These are phyloP conservation scores for Hymenoscyphus repandus DNA, from an alignment of 2,329 filamentous ascomycete genomes.

Conservation along the genomic window DNA sequence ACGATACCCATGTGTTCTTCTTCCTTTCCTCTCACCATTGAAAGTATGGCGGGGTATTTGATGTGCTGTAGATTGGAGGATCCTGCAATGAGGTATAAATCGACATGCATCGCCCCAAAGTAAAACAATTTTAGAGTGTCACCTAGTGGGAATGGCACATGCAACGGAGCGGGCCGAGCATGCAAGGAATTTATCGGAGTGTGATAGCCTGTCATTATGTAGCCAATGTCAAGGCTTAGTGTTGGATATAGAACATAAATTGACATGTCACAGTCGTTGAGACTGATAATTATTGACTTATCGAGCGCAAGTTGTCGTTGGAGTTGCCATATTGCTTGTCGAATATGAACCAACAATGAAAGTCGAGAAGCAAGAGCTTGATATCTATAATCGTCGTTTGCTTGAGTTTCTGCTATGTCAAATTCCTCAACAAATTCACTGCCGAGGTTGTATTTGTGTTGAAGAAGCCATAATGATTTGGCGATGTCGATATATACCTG, in stretches of 20 bases:
- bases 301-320: constrained; percentile 70
- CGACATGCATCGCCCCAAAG: constrained; percentile 70
- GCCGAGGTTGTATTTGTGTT: constrained; percentile 28
- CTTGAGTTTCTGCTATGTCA: not conserved
- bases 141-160: constrained; percentile 65
- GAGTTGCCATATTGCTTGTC: constrained; percentile 72
- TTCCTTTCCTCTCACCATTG: constrained; percentile 61
- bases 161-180: constrained; percentile 41
- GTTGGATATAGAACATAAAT: constrained; percentile 78
- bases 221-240: constrained; percentile 65
- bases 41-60: constrained; percentile 68
- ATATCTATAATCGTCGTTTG: not conserved
- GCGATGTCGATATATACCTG: constrained; percentile 79
- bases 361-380: not conserved
- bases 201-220: constrained; percentile 62
- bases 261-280: constrained; percentile 58
- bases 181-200: constrained; percentile 41
- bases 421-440: not conserved
- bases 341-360: constrained; percentile 37
- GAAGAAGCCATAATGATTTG: constrained; percentile 75
- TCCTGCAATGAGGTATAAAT: constrained; percentile 66
- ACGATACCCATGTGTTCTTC: constrained; percentile 67
- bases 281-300: constrained; percentile 61
- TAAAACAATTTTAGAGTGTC: constrained; percentile 69
- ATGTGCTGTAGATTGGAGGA: constrained; percentile 62